Percentiles rank a stretch among this genome's conserved stretches.
Evolutionary conservation across 1,139 yeast genomes (phyloP).

Genomic region (Martiniozyma asiatica): DNA sequence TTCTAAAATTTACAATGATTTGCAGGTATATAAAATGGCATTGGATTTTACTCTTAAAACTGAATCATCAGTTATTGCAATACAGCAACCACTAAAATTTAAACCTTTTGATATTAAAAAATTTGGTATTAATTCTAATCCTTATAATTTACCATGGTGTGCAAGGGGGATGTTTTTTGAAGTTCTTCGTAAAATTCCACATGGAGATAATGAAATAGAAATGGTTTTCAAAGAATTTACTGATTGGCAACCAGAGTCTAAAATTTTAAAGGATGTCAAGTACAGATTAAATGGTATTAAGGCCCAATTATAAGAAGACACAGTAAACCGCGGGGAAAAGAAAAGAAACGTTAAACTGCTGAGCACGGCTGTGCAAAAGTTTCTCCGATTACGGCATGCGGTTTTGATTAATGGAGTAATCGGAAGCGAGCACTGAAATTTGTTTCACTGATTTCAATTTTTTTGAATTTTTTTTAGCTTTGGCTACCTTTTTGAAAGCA

Average conservation of each 20-base stretch:
- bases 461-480: no score
- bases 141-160: constrained; percentile 87
- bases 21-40: constrained; percentile 74
- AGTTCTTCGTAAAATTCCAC: constrained; percentile 24
- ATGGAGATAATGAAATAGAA: constrained; percentile 44
- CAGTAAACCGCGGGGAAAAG: not conserved
- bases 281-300: constrained; percentile 69
- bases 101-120: constrained; percentile 50
- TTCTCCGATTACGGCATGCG: not conserved
- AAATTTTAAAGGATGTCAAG: constrained; percentile 69
- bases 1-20: constrained; percentile 77
- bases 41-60: constrained; percentile 68
- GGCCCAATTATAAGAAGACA: constrained; percentile 24
- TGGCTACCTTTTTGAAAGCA: no score
- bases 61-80: constrained; percentile 28
- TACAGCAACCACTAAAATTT: constrained; percentile 35
- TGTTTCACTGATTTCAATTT: no score
- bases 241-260: constrained; percentile 76
- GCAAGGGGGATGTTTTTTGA: constrained; percentile 69
- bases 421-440: no score
- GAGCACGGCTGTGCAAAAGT: not conserved
- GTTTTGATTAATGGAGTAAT: no score
- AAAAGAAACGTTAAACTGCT: not conserved
- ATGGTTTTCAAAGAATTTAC: constrained; percentile 61
- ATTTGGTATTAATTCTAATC: constrained; percentile 60